Evolutionary conservation across 257 asterid species (phyloP).

Genomic region (Rehmannia glutinosa): DNA sequence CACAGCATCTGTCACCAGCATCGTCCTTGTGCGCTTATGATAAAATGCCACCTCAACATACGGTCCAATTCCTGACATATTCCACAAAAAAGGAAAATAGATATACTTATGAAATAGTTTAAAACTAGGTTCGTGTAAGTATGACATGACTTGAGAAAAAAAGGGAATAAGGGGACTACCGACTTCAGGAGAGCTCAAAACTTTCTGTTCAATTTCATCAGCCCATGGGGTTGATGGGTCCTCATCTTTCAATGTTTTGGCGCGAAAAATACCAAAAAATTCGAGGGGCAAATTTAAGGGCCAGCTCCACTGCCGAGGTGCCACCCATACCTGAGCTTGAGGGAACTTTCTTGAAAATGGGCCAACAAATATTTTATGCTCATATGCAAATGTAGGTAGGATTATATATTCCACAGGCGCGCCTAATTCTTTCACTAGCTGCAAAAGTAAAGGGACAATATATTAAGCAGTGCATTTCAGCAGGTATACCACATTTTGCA

Average conservation of each 20-base stretch:
- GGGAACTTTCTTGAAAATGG: constrained; percentile 97
- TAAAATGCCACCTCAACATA: constrained; percentile 98
- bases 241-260: constrained; percentile 58
- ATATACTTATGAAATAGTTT: not conserved
- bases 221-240: constrained; percentile 73
- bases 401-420: constrained; percentile 81
- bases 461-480: not conserved
- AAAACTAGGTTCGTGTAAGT: not conserved
- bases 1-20: constrained; percentile 93
- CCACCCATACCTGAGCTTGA: constrained; percentile 88
- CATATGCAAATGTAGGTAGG: constrained; percentile 92
- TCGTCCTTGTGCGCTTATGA: constrained; percentile 73
- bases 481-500: no score
- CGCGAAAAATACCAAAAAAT: constrained; percentile 85
- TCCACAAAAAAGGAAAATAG: not conserved
- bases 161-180: constrained; percentile 40
- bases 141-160: not conserved
- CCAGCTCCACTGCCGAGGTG: constrained; percentile 99
- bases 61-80: constrained; percentile 78
- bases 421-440: constrained; percentile 89
- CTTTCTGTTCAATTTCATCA: constrained; percentile 87
- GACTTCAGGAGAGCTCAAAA: constrained; percentile 91
- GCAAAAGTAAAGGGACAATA: constrained; percentile 14
- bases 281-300: constrained; percentile 88
- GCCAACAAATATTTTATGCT: constrained; percentile 95